Evolutionary conservation across 169 alveolate genomes (phyloP), one percentile per base, ranked within the genome.

Genomic region (Plasmodium fragile): DNA sequence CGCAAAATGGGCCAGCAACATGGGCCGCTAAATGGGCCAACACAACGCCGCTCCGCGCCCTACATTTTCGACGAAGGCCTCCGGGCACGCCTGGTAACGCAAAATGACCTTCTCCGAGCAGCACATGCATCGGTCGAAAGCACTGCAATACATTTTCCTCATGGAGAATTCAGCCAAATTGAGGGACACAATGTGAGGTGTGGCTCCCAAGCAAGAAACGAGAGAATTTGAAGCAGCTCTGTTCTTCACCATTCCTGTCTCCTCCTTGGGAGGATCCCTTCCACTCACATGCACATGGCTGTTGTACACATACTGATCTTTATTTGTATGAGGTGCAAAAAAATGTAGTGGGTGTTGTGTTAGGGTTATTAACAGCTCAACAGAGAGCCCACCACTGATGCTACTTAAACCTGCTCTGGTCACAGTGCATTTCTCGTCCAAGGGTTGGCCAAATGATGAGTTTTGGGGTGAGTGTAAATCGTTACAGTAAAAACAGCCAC

Each of bases 401-500:
- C 92, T 75, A 7, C 94, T 92, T n/a, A 93, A 49, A 4, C 97
- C 97, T 18, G 95, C 89, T 82, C 95, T 91, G 41, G 90, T 94
- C 1, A 96, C 83, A 3, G 97, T 96, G 69, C 97, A 96, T 13
- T 95, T 95, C 71, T 96, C 97, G 81, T 96, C 97, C 1, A 95
- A 2, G 0, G 97, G 93, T 78, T 97, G 95, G 83, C 69, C 41
- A 53, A 73, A 53, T 77, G 52, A 8, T 2, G 93, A 55, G 16
- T 95, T 93, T 2, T 73, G 34, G 0, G 96, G 96, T 3, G 95
- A 75, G 59, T 92, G 93, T 73, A 95, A 84, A 70, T 96, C 97
- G 72, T 96, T 92, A 81, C 97, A 96, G 59, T 93, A 96, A 75
- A 95, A 96, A 25, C 97, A 96, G 4, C 95, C 95, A 41, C 95